Percentiles rank a stretch among this genome's conserved stretches.
Conservation (phyloP, 805 yeast genomes). For the Candida odintsovae region DNA sequence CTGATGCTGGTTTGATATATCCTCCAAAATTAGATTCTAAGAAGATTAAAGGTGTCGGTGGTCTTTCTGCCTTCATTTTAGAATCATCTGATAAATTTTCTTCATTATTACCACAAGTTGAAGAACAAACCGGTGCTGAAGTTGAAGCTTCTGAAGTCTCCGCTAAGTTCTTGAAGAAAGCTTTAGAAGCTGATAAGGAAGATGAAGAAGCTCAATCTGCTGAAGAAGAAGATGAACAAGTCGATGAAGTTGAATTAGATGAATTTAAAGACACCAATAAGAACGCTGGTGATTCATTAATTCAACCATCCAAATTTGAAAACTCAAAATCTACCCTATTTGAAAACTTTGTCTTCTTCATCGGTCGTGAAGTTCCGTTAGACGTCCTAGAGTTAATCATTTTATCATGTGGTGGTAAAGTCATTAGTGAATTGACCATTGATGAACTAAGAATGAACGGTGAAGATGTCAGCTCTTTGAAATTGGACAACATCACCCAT, state of each 20-base stretch:
- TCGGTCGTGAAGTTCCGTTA: slow-evolving; percentile 94
- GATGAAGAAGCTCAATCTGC: slow-evolving; percentile 29
- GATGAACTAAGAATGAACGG: slow-evolving; percentile 53
- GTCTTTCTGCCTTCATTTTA: slow-evolving; percentile 76
- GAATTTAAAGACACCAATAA: slow-evolving; percentile 61
- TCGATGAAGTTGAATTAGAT: slow-evolving; percentile 53
- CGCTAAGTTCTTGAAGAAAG: slow-evolving; percentile 48
- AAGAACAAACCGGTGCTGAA: slow-evolving; percentile 23
- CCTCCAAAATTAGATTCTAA: slow-evolving; percentile 76
- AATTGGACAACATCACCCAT: slow-evolving; percentile 74
- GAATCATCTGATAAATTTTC: slow-evolving; percentile 37
- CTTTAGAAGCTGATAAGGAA: slow-evolving; percentile 36
- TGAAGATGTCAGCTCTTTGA: slow-evolving; percentile 38
- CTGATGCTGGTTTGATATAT: slow-evolving; percentile 78
- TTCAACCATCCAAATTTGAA: slow-evolving; percentile 61
- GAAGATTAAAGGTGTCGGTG: slow-evolving; percentile 82
- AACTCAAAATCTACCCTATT: slow-evolving; percentile 64
- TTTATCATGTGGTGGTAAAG: slow-evolving; percentile 78
- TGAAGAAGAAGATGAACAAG: slow-evolving; percentile 32
- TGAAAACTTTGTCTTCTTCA: slow-evolving; percentile 68
- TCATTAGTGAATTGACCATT: slow-evolving; percentile 80
- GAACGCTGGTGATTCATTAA: slow-evolving; percentile 58
- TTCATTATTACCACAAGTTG: slow-evolving; percentile 15
- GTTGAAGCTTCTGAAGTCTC: slow-evolving; percentile 28
- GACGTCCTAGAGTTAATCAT: slow-evolving; percentile 87